Evolutionary conservation across 257 asterid genomes (phyloP), one percentile per base, ranked within the genome.

Genomic region (Thymus quinquecostatus): DNA sequence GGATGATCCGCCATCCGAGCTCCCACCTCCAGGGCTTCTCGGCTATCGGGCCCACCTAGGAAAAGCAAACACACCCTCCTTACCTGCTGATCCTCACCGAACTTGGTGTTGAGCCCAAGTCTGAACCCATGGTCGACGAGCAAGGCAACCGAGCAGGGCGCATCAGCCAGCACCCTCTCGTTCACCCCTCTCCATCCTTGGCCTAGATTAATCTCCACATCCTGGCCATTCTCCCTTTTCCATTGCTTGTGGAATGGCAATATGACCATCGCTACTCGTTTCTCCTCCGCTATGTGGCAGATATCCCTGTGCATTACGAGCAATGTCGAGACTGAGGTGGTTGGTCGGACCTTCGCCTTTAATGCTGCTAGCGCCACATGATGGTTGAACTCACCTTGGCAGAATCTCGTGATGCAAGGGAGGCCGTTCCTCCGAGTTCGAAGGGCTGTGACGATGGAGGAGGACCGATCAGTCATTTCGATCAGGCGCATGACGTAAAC

Each of bases 111-210:
- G 29, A 29, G 6, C 44, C 64, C 10, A 5, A 54, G 5, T 14
- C 43, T 27, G 28, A 59, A 59, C 11, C 64, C 45, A 13, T 2
- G 40, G 40, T 29, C 13, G 8, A 56, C 21, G 9, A 56, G 61
- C 2, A 29, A 40, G 40, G 58, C 3, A 21, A 53, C 58, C 32
- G 83, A 45, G 70, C 83, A 82, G 1, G 64, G 68, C 10, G 61
- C 61, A 56, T 56, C 4, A 56, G 61, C 61, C 61, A 56, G 1
- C 27, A 85, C 77, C 69, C 68, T 77, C 75, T 80, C 78, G 28
- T 82, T 71, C 7, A 78, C 79, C 71, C 86, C 82, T 75, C 79
- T 73, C 83, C 84, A 84, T n/a, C 77, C 82, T 1, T 77, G 80
- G 27, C 83, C 83, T 10, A 29, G 9, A 41, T 58, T 41, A 5